These are phyloP conservation scores for Bryoglossum gracile DNA, from an alignment of 495 filamentous ascomycete genomes.

Conservation along the genomic window DNA sequence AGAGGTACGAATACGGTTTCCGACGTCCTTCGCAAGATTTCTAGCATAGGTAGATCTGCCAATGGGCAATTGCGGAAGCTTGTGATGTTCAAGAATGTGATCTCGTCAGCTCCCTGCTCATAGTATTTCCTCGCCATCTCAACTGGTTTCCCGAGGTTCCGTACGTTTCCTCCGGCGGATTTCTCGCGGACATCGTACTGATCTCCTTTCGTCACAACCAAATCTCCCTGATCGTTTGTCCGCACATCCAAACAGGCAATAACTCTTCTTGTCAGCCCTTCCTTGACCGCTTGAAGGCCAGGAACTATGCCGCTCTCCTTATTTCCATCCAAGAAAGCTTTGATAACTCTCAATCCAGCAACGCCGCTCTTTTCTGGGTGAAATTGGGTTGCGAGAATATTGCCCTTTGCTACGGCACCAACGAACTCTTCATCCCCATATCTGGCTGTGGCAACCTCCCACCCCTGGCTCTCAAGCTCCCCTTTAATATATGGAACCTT, in stretches of 20 bases:
- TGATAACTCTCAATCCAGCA: constrained; percentile 75
- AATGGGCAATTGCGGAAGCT: constrained; percentile 92
- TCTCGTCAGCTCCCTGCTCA: constrained; percentile 91
- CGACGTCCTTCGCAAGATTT: constrained; percentile 77
- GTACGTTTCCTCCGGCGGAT: constrained; percentile 62
- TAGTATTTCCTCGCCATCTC: constrained; percentile 93
- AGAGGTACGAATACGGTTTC: constrained; percentile 96
- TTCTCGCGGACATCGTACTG: constrained; percentile 99
- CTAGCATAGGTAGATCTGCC: constrained; percentile 89
- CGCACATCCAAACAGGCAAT: constrained; percentile 97
- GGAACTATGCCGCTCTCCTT: constrained; percentile 36
- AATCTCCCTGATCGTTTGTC: constrained; percentile 89
- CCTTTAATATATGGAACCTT: constrained; percentile 69
- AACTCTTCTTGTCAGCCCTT: constrained; percentile 78
- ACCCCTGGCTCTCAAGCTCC: constrained; percentile 67
- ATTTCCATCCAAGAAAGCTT: constrained; percentile 73
- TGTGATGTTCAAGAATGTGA: constrained; percentile 97
- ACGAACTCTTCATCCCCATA: constrained; percentile 91
- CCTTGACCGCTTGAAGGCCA: constrained; percentile 15
- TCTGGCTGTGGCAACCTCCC: constrained; percentile 78
- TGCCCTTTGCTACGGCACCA: constrained; percentile 76
- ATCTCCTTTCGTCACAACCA: constrained; percentile 97
- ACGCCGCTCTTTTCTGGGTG: constrained; percentile 95
- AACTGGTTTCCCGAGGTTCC: constrained; percentile 93
- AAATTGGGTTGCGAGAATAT: constrained; percentile 89